phyloP scores from a whole-genome alignment of 2,329 filamentous ascomycete species.

The Juglanconis oblonga region DNA sequence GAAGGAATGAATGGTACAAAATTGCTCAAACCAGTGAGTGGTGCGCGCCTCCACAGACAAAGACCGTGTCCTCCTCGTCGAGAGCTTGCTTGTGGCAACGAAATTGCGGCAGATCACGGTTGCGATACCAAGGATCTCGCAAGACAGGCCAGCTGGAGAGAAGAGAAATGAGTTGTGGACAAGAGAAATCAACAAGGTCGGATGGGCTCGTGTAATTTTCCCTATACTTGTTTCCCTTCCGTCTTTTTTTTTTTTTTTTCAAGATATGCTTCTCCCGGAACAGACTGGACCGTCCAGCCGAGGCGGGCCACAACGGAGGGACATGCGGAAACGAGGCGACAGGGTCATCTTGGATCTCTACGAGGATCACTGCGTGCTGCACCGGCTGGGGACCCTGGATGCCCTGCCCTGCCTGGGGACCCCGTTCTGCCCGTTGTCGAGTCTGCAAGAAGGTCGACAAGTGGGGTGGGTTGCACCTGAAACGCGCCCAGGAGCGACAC shows the following conservation, averaged over 20 bases:
- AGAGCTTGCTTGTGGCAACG: conserved; percentile 2
- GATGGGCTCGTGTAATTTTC: neutral
- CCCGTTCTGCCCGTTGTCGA: neutral
- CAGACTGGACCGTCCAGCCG: conserved; percentile 1
- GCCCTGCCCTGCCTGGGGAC: neutral
- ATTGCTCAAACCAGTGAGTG: conserved; percentile 17
- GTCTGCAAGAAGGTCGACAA: neutral
- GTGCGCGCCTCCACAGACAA: conserved; percentile 5
- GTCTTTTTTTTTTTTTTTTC: no score
- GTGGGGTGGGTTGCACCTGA: conserved; percentile 25
- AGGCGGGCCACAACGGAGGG: conserved; percentile 1
- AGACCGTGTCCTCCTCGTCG: conserved; percentile 2
- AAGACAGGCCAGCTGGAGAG: conserved; percentile 18
- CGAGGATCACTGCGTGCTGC: conserved; percentile 13
- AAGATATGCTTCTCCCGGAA: neutral
- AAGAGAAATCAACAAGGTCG: neutral
- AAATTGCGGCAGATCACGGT: conserved; percentile 5
- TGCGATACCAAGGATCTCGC: conserved; percentile 1
- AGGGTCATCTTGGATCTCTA: conserved; percentile 18
- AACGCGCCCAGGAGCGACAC: conserved; percentile 25
- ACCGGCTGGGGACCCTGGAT: conserved; percentile 4
- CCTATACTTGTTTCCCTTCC: no score
- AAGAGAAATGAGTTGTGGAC: conserved; percentile 17
- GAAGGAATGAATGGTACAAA: neutral
- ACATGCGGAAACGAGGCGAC: conserved; percentile 11